Evolutionary conservation across 2,329 filamentous ascomycete species (phyloP).

Genomic region (Immersiporthe knoxdaviesiana): DNA sequence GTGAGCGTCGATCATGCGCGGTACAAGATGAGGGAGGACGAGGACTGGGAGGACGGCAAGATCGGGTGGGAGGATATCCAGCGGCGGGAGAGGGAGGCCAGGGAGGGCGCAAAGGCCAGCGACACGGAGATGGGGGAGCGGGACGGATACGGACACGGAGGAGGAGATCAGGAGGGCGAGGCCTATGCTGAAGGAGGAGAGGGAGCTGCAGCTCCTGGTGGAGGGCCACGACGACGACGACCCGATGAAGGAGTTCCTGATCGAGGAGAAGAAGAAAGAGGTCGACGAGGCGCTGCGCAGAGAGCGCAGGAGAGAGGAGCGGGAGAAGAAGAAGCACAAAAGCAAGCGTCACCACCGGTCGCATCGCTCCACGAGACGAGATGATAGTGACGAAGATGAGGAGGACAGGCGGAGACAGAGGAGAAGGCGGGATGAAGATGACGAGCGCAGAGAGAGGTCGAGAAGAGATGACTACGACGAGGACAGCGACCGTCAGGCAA

Average conservation of each 20-base stretch:
- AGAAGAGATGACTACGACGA: conserved; percentile 43
- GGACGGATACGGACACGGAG: conserved; percentile 42
- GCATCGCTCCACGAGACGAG: conserved; percentile 44
- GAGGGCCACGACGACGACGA: conserved; percentile 90
- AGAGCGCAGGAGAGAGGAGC: conserved; percentile 53
- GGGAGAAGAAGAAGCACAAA: conserved; percentile 50
- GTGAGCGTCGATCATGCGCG: conserved; percentile 90
- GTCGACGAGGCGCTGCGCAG: conserved; percentile 70
- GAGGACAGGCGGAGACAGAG: conserved; percentile 35
- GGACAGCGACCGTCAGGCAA: conserved; percentile 21
- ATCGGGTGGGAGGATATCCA: conserved; percentile 64
- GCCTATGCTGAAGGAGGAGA: conserved; percentile 78
- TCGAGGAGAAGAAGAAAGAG: conserved; percentile 90
- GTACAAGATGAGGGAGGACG: conserved; percentile 86
- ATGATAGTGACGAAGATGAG: conserved; percentile 34
- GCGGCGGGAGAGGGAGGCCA: conserved; percentile 51
- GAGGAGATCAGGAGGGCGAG: conserved; percentile 47
- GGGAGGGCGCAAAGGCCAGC: conserved; percentile 36
- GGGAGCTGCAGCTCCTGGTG: conserved; percentile 75
- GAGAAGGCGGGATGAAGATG: conserved; percentile 25
- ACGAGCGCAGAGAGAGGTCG: conserved; percentile 38
- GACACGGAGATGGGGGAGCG: conserved; percentile 48
- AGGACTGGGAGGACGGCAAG: conserved; percentile 62
- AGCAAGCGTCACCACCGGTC: conserved; percentile 46
- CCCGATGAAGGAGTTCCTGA: conserved; percentile 91